phyloP scores from a whole-genome alignment of 2,329 filamentous ascomycete species.

The Dactylonectria macrodidyma region DNA sequence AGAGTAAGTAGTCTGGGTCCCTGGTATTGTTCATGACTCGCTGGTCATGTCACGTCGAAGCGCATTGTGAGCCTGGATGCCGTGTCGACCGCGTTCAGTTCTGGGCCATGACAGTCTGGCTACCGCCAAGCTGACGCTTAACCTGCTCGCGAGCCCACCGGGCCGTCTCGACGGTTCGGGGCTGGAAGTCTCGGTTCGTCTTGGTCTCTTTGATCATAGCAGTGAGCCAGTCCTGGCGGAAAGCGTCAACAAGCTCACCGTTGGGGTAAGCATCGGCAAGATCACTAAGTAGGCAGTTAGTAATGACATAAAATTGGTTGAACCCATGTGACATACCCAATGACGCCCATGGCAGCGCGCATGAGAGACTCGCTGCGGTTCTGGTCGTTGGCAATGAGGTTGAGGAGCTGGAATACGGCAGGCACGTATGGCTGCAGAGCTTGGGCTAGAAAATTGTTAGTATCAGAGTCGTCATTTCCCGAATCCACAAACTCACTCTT shows the following conservation, averaged over 20 bases:
- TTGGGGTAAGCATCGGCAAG: conserved; percentile 94
- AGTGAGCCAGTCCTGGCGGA: conserved; percentile 93
- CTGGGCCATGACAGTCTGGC: conserved; percentile 66
- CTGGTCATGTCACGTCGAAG: conserved; percentile 5
- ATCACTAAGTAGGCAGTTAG: conserved; percentile 72
- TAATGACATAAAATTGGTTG: neutral
- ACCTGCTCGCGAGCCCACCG: conserved; percentile 98
- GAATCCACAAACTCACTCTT: conserved; percentile 73
- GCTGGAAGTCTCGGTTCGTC: conserved; percentile 86
- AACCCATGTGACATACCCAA: conserved; percentile 77
- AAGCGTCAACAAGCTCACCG: conserved; percentile 86
- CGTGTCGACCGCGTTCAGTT: conserved; percentile 50
- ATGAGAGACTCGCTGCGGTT: conserved; percentile 94
- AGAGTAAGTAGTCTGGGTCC: conserved; percentile 9
- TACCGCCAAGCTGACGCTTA: conserved; percentile 84
- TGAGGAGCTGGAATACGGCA: conserved; percentile 89
- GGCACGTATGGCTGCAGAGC: conserved; percentile 84
- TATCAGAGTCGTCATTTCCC: neutral
- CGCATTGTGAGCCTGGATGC: neutral
- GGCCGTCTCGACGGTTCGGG: conserved; percentile 92
- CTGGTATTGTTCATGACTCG: conserved; percentile 3
- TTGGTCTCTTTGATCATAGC: conserved; percentile 93
- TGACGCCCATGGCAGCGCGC: conserved; percentile 95
- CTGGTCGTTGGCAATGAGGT: conserved; percentile 82
- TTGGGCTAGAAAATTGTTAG: conserved; percentile 67